Base-by-base conservation (phyloP, 2,329 filamentous ascomycete species). In the Colletotrichum costaricense region DNA sequence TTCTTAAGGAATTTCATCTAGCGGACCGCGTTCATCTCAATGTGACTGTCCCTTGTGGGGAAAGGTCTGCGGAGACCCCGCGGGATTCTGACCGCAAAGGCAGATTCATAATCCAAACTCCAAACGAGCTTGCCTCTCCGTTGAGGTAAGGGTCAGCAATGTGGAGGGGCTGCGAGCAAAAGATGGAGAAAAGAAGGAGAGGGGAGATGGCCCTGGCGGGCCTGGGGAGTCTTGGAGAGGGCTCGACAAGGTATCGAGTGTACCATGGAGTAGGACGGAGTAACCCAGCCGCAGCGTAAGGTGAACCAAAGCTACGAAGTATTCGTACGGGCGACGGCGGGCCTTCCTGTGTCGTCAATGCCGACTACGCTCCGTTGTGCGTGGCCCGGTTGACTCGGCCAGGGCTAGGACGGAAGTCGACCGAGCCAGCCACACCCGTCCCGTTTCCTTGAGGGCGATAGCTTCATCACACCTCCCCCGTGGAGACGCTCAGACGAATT, bases 351-450 rank as follows among this genome's bases (percentile, higher is more conserved):
- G 67, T 66, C 60, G 38, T 70, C 67, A 65, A 70, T 64, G 70
- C 70, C 70, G 70, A 66, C 70, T 42, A 38, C 46, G 60, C 33
- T 42, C 70, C 70, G 66, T 56, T 65, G 66, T 56, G 70, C 35
- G 60, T 33, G 60, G 60, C 56, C 60, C 46, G 70, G 46, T 49
- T 38, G 55, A 70, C 55, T 70, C 70, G 70, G 70, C 56, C 70
- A 73, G 70, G 70, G 70, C 70, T 73, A 49, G n/a, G n/a, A 22
- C 70, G 70, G 70, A 73, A 73, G 70, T 73, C 70, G 70, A 73
- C 70, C 70, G 70, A 73, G 60, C 54, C 42, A 38, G 46, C 55
- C 56, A 70, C 67, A 70, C 56, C 46, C 26, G 60, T 70, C 49
- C 55, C 62, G 54, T 54, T 28, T 38, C 35, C 28, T 28, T 16